Evolutionary conservation across 78 protist species (phyloP).

Genomic region (Corallochytrium limacisporum): DNA sequence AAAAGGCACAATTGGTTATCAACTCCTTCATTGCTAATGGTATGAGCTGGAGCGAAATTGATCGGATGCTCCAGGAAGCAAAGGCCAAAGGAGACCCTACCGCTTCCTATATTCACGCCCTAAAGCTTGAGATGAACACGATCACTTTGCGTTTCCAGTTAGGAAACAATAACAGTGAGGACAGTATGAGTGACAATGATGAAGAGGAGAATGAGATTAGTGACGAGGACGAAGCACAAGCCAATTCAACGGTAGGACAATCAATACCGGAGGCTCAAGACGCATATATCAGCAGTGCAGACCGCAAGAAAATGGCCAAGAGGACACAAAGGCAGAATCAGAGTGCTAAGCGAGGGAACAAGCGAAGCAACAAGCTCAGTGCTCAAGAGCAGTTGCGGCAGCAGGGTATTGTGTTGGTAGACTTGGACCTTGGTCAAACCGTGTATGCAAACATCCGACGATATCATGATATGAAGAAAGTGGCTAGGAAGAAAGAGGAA

Average conservation of each 20-base stretch:
- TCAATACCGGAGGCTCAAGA: no score
- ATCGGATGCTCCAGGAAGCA: slow-evolving; percentile 1
- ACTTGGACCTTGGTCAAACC: slow-evolving; percentile 56
- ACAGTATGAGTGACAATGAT: not conserved
- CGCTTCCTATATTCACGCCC: slow-evolving; percentile 44
- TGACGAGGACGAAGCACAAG: not conserved
- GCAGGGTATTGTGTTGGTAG: slow-evolving; percentile 26
- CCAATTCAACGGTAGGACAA: not conserved
- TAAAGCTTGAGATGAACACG: slow-evolving; percentile 35
- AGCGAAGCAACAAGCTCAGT: no score
- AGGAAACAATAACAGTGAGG: not conserved
- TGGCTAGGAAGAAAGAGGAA: slow-evolving; percentile 10
- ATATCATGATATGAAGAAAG: slow-evolving; percentile 28
- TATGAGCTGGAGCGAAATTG: slow-evolving; percentile 69
- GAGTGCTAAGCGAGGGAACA: no score
- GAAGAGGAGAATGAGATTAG: slow-evolving; percentile 13
- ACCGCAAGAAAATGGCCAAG: no score
- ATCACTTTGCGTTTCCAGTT: slow-evolving; percentile 14
- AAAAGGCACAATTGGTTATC: slow-evolving; percentile 39
- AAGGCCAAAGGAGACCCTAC: slow-evolving; percentile 38
- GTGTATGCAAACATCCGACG: slow-evolving; percentile 75
- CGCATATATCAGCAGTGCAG: no score
- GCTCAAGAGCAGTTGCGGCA: not conserved
- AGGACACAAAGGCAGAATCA: no score
- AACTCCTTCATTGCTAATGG: slow-evolving; percentile 31